Percentiles rank a stretch among this genome's conserved stretches.
These are phyloP conservation scores for Zea luxurians DNA, from an alignment of 176 grass and related monocot genomes.

Conservation along the genomic window DNA sequence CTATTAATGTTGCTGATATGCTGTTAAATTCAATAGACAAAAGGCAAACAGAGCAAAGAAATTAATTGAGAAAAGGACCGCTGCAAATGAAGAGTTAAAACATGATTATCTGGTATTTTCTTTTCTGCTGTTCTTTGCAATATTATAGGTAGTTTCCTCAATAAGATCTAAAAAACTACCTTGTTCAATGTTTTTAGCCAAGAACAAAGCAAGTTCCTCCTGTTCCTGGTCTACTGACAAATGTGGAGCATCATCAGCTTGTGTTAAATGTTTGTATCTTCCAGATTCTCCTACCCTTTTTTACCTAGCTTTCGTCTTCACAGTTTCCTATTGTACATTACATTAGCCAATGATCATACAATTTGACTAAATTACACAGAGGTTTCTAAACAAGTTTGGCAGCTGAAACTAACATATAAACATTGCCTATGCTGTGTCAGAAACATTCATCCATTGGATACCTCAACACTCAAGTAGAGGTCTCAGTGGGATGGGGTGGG, in stretches of 20 bases:
- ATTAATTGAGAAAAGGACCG: slow-evolving; percentile 65
- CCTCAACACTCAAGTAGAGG: neutral
- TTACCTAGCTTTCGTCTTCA: slow-evolving; percentile 13
- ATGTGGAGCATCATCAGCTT: slow-evolving; percentile 67
- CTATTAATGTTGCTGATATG: slow-evolving; percentile 8
- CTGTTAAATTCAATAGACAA: slow-evolving; percentile 34
- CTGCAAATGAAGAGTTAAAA: slow-evolving; percentile 65
- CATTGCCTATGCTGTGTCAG: neutral
- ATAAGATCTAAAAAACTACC: neutral
- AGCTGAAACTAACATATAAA: neutral
- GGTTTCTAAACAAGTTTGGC: neutral
- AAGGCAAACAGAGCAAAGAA: slow-evolving; percentile 90
- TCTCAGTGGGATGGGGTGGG: neutral
- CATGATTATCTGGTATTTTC: slow-evolving; percentile 48
- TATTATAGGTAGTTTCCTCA: slow-evolving; percentile 27
- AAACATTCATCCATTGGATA: slow-evolving; percentile 2
- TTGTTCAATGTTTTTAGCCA: slow-evolving; percentile 40
- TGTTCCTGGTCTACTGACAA: slow-evolving; percentile 60
- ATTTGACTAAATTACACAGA: neutral
- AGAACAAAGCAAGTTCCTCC: slow-evolving; percentile 79
- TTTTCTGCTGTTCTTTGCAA: slow-evolving; percentile 24
- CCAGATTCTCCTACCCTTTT: neutral
- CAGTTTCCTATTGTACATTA: neutral
- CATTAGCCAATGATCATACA: neutral
- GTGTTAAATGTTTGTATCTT: slow-evolving; percentile 67